Evolutionary conservation across 345 rosid species (phyloP).

Genomic region (Murraya koenigii): DNA sequence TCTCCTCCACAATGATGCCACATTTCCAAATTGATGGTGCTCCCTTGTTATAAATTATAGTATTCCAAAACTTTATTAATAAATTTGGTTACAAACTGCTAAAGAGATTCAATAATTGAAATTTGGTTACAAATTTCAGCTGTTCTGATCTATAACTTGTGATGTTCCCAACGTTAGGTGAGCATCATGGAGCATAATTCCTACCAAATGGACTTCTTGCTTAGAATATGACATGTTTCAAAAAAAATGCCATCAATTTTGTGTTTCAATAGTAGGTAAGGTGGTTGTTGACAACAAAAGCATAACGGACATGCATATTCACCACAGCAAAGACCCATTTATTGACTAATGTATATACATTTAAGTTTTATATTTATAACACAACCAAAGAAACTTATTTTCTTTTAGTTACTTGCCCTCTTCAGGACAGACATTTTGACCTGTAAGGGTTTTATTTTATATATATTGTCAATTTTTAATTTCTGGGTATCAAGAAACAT

Average conservation of each 20-base stretch:
- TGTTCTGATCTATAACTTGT: not conserved
- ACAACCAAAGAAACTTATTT: not conserved
- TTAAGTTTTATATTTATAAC: not conserved
- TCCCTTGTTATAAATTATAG: not conserved
- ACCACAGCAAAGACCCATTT: not conserved
- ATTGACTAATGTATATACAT: not conserved
- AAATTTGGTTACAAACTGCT: not conserved
- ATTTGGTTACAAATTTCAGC: not conserved
- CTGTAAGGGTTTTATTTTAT: not conserved
- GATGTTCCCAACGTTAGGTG: conserved; percentile 19
- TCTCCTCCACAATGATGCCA: not conserved
- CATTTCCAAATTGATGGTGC: not conserved
- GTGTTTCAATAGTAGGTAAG: conserved; percentile 13
- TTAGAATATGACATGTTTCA: not conserved
- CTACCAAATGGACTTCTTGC: conserved; percentile 4
- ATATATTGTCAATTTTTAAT: not conserved
- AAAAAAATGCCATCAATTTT: conserved; percentile 9
- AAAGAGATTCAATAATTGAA: not conserved
- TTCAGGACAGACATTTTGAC: not conserved
- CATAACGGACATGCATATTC: not conserved
- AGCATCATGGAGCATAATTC: conserved; percentile 11
- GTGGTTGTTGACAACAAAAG: conserved; percentile 6
- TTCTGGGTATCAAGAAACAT: not conserved
- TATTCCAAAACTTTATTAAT: not conserved
- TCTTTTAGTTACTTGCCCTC: conserved; percentile 6